Conservation (phyloP, 345 rosid genomes). For the Bretschneidera sinensis region DNA sequence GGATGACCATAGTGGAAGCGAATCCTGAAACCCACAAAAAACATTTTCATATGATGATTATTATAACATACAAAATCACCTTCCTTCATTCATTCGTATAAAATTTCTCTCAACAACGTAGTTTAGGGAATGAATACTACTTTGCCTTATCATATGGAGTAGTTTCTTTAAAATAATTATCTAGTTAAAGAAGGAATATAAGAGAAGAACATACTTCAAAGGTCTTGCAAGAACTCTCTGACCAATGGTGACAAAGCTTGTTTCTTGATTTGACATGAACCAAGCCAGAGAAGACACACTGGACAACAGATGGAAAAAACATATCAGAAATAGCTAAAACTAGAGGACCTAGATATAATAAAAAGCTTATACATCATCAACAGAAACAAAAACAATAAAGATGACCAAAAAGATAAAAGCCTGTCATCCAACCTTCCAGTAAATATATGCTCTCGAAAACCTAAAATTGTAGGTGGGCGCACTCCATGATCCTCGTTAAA, state of each 20-base stretch:
- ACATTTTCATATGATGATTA: conserved; percentile 12
- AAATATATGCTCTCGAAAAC: conserved; percentile 95
- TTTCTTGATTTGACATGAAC: conserved; percentile 99
- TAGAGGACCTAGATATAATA: not conserved
- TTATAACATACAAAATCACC: not conserved
- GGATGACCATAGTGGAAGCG: conserved; percentile 98
- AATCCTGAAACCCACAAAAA: conserved; percentile 47
- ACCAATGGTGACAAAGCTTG: conserved; percentile 94
- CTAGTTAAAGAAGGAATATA: not conserved
- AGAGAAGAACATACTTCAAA: conserved; percentile 53
- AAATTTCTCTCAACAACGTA: not conserved
- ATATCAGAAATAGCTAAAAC: conserved; percentile 17
- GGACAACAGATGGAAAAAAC: conserved; percentile 21
- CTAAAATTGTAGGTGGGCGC: conserved; percentile 85
- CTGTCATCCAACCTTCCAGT: conserved; percentile 71
- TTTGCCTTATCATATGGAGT: not conserved
- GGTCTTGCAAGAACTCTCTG: conserved; percentile 99
- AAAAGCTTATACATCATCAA: not conserved
- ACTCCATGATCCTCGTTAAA: conserved; percentile 95
- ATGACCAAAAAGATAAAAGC: not conserved
- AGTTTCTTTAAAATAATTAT: too few relatives aligned
- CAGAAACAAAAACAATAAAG: conserved; percentile 1
- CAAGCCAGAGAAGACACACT: conserved; percentile 98
- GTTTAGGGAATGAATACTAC: too few relatives aligned
- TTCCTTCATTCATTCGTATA: not conserved